Conservation (phyloP, 345 rosid genomes). For the Capsella bursapastoris region DNA sequence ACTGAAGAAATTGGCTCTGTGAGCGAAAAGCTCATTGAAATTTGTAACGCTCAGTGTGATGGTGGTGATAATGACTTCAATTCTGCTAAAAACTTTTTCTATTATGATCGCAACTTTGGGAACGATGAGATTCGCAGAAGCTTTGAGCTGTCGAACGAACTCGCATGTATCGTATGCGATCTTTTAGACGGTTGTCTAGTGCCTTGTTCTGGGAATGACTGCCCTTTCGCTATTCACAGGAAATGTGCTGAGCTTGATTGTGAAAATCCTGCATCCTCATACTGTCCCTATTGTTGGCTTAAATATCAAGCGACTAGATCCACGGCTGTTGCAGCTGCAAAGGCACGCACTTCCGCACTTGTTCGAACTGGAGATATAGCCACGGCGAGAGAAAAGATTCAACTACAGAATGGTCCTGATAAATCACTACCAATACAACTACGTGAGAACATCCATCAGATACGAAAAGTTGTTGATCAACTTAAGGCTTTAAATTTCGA, state of each 20-base stretch:
- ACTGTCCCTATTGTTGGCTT: conserved; percentile 4
- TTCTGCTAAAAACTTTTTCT: background rate
- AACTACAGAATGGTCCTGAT: background rate
- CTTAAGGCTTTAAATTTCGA: background rate
- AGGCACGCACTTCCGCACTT: background rate
- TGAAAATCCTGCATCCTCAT: background rate
- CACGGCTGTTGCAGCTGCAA: background rate
- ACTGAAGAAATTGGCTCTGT: background rate
- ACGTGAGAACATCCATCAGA: background rate
- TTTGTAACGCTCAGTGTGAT: background rate
- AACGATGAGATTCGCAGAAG: background rate
- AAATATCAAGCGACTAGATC: background rate
- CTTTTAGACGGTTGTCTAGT: background rate
- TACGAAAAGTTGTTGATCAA: background rate
- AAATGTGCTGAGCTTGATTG: background rate
- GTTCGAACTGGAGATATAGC: background rate
- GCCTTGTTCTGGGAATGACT: background rate
- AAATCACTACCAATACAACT: background rate
- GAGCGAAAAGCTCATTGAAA: background rate
- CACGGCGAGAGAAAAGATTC: background rate
- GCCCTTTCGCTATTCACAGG: background rate
- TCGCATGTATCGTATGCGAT: background rate
- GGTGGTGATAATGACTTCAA: background rate
- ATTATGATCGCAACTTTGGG: background rate
- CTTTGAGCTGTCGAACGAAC: background rate